Evolutionary conservation across 2,329 filamentous ascomycete genomes (phyloP).

Genomic region (Fusarium miscanthi): DNA sequence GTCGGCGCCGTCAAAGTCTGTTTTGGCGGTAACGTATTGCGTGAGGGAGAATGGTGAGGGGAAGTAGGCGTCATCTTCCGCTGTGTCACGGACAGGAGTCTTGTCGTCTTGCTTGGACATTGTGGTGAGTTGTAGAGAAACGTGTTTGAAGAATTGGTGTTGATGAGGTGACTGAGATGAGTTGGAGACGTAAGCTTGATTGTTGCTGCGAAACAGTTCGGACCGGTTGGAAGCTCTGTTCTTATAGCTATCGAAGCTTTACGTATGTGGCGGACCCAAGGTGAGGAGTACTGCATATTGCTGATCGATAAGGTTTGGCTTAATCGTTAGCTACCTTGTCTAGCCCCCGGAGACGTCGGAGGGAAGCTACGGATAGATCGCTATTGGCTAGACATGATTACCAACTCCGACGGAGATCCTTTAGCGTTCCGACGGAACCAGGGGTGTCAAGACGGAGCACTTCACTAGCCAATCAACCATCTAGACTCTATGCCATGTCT

Average conservation of each 20-base stretch:
- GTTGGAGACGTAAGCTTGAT: rapidly evolving
- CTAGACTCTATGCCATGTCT: neutral
- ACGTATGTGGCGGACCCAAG: neutral
- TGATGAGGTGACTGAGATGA: rapidly evolving
- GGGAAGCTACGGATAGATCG: rapidly evolving
- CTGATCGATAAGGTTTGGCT: neutral
- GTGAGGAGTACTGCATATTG: neutral
- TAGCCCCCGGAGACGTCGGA: neutral
- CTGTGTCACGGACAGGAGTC: neutral
- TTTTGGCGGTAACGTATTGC: neutral
- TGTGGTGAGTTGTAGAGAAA: neutral
- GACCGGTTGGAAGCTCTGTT: neutral
- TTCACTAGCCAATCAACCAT: neutral
- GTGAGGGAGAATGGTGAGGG: constrained; percentile 5
- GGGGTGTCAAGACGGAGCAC: neutral
- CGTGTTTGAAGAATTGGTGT: rapidly evolving
- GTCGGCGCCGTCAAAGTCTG: constrained; percentile 7
- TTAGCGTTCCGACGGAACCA: neutral
- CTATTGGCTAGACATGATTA: neutral
- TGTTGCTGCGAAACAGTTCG: neutral
- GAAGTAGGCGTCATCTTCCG: constrained; percentile 13
- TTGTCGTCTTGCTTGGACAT: constrained; percentile 3
- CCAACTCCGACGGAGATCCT: neutral
- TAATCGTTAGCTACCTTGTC: neutral
- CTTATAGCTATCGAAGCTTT: neutral